A percentile compares a stretch with the other conserved stretches of the same genome.
phyloP scores from a whole-genome alignment of 495 filamentous ascomycete species.

The Trichoderma orchidacearum region DNA sequence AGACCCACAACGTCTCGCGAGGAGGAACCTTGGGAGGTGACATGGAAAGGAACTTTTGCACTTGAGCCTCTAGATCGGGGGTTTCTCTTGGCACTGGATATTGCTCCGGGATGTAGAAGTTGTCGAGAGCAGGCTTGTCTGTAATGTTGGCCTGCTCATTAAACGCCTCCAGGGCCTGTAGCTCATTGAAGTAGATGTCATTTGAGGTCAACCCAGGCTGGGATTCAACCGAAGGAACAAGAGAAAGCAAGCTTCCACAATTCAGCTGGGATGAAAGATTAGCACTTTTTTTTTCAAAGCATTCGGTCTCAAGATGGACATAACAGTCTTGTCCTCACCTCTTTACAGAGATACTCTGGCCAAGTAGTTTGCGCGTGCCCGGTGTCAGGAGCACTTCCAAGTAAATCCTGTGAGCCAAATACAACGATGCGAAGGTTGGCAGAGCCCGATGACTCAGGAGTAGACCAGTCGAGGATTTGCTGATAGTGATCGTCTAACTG shows the following conservation, averaged over 20 bases:
- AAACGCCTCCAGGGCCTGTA: constrained; percentile 6
- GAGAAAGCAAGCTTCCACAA: constrained; percentile 18
- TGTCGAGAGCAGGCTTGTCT: constrained; percentile 15
- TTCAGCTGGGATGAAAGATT: constrained; percentile 13
- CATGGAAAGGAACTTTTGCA: constrained; percentile 21
- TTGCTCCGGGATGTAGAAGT: constrained; percentile 19
- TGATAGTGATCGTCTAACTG: not conserved
- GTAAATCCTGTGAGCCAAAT: constrained; percentile 12
- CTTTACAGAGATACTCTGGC: constrained; percentile 11
- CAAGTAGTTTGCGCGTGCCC: constrained; percentile 5
- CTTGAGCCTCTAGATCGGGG: constrained; percentile 26
- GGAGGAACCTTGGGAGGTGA: constrained; percentile 10
- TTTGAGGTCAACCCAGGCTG: constrained; percentile 13
- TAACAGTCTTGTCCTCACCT: constrained; percentile 9
- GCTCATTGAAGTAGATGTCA: constrained; percentile 12
- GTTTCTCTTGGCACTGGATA: constrained; percentile 13
- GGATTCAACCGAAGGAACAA: constrained; percentile 12
- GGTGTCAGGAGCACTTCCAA: constrained; percentile 4
- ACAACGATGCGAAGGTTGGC: constrained; percentile 10
- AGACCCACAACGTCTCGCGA: constrained; percentile 28
- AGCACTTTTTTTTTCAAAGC: too few species aligned
- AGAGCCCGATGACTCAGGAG: constrained; percentile 6
- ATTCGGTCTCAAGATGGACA: too few species aligned
- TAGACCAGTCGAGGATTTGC: constrained; percentile 3
- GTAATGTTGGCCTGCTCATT: constrained; percentile 1